Base-by-base conservation (phyloP, 176 grass and related monocot species). In the Rhynchospora tenuis region DNA sequence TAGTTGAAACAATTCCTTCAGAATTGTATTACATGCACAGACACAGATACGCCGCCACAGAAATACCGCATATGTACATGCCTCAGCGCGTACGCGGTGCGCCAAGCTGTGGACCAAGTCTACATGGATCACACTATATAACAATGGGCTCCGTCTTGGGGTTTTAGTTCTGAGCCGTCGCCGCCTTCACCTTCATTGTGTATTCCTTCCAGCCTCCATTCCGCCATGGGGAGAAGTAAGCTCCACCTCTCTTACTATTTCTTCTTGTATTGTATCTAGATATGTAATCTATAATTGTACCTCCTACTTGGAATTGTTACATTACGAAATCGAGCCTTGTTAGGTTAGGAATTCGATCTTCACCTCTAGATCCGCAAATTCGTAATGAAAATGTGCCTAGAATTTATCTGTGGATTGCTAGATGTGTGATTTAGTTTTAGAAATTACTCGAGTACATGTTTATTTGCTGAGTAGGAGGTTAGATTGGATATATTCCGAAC, bases 211-310 rank as follows among this genome's bases (percentile, higher is more conserved):
- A 67, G 17, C 6, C 17, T 51, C 44, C 33, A 59, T 17, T 51
- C 44, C 33, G 61, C 45, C 43, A 82, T 82, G 80, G 80, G 80
- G 7, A 82, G 80, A 65, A 82, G 80, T 82, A 82, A 82, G 80
- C 78, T 23, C 5, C 22, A 17, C 60, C 24, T 52, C 10, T 7
- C 59, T 80, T 52, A 15, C 46, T 82, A 23, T 47, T 16, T 44
- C 1, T 8, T 16, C 6, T 64, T n/a, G 7, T 17, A 23, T 16
- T 9, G 7, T 48, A 7, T 46, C 22, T 19, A 63, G 5, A 15
- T 23, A 9, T 81, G 17, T 15, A 12, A 28, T 78, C 23, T 12
- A 1, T 20, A 52, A 7, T 78, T 55, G 12, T 26, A 12, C 22
- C 7, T 12, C 23, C 13, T 48, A 2, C 10, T 75, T 17, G 22